These are phyloP conservation scores for Phytophthora hybrid DNA, from an alignment of 352 stramenopile genomes.

Conservation along the genomic window DNA sequence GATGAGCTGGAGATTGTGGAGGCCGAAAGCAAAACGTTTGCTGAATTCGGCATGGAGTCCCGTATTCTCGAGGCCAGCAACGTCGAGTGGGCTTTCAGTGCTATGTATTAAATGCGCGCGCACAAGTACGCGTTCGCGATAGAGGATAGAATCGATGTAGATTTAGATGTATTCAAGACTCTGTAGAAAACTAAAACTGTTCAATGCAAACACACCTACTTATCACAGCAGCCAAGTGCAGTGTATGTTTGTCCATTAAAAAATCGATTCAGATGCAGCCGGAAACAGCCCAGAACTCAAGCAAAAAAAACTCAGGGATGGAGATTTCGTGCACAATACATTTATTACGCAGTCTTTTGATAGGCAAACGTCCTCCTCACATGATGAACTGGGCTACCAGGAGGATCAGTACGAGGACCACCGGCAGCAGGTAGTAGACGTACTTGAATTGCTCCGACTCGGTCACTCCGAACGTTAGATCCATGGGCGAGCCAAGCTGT, in stretches of 20 bases:
- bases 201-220: constrained; percentile 24
- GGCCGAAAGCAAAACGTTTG: constrained; percentile 63
- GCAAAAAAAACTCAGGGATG: neutral
- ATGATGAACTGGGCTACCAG: constrained; percentile 48
- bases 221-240: constrained; percentile 11
- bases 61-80: constrained; percentile 65
- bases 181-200: constrained; percentile 39
- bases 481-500: constrained; percentile 20
- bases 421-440: constrained; percentile 32
- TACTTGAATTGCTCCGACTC: constrained; percentile 33
- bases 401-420: constrained; percentile 51
- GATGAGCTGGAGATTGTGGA: constrained; percentile 29
- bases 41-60: constrained; percentile 77
- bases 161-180: constrained; percentile 38
- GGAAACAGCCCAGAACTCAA: neutral
- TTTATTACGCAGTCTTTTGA: neutral
- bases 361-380: constrained; percentile 13
- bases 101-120: constrained; percentile 66
- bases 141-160: constrained; percentile 34
- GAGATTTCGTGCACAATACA: neutral
- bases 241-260: neutral
- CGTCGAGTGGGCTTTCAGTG: constrained; percentile 83
- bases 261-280: constrained; percentile 14
- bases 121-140: constrained; percentile 27
- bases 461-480: constrained; percentile 20